Base-by-base conservation (phyloP, 2,329 filamentous ascomycete species). In the Talaromyces sp. region DNA sequence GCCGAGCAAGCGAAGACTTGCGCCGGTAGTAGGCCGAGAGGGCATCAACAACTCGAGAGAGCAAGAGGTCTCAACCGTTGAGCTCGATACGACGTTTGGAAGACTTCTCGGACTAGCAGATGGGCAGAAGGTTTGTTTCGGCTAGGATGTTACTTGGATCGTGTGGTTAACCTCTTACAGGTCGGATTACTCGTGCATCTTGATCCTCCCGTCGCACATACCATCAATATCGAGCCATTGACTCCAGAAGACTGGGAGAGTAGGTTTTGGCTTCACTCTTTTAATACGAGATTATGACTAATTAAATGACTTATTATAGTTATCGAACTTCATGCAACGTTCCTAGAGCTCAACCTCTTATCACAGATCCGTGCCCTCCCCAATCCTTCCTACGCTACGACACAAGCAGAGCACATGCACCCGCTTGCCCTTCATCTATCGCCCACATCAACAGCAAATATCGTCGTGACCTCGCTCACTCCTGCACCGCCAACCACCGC, bases 181-280 rank as follows among this genome's bases (percentile, higher is more conserved):
- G 80, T 86, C 60, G 81, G 80, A 36, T 74, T 88, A 44, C 72
- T 79, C 32, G 81, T 99, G 58, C 94, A 99, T 72, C 77, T 97
- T 58, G 91, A 99, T 69, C 93, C 93, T 44, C 91, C 92, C 2
- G 77, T 94, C 59, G 91, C 91, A 44, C 91, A 97, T 72, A 97
- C 92, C 1, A 88, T 99, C 72, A 91, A 97, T 69, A 97, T 99
- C 64, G 95, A 99, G 71, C 94, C 94, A 30, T 76, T 97, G 65
- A 97, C 94, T 0, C 86, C 93, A 1, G 91, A 95, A 53, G 94
- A 99, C 70, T 99, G 94, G 94, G 94, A 99, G 75, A 96, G 80
- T 82, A 77, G 57, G 78, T 70, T 47, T 33, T 10, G 29, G 13
- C 9, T 7, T 32, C 16, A n/a, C 33, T 17, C 13, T 14, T 16